phyloP scores from a whole-genome alignment of 2,329 filamentous ascomycete species.

The Sclerotinia sclerotiorum region DNA sequence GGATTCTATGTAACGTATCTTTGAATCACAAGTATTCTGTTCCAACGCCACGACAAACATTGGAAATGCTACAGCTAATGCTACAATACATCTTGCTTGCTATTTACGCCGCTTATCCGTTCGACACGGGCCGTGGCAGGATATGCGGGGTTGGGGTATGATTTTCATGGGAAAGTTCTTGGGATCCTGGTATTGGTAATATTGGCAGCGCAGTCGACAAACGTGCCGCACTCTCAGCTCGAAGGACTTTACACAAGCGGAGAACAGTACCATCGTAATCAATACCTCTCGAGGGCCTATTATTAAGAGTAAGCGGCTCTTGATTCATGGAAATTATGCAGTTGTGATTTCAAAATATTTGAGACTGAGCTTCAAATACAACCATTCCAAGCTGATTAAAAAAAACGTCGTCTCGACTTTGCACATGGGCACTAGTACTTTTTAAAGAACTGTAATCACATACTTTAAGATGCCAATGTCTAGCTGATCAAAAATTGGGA shows the following conservation, averaged over 20 bases:
- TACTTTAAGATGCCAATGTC: neutral
- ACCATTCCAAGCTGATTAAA: constrained; percentile 67
- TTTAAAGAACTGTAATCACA: no score
- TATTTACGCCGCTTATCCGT: constrained; percentile 46
- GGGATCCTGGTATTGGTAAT: constrained; percentile 78
- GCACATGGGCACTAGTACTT: no score
- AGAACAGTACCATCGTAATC: constrained; percentile 71
- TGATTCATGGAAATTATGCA: constrained; percentile 64
- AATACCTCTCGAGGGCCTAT: constrained; percentile 80
- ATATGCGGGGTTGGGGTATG: constrained; percentile 54
- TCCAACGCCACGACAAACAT: constrained; percentile 76
- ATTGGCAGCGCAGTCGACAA: constrained; percentile 73
- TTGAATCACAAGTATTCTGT: constrained; percentile 56
- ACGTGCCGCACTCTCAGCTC: constrained; percentile 69
- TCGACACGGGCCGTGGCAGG: constrained; percentile 64
- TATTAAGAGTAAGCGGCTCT: constrained; percentile 78
- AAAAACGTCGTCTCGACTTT: no score
- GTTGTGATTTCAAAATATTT: constrained; percentile 75
- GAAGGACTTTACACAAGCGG: constrained; percentile 72
- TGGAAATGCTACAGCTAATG: constrained; percentile 78
- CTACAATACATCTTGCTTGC: constrained; percentile 77
- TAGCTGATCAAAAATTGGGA: constrained; percentile 40
- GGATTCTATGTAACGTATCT: neutral
- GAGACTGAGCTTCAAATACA: constrained; percentile 77
- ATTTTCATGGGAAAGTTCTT: constrained; percentile 76